phyloP scores from a whole-genome alignment of 768 basidiomycete genomes.

The Vishniacozyma victoriae region DNA sequence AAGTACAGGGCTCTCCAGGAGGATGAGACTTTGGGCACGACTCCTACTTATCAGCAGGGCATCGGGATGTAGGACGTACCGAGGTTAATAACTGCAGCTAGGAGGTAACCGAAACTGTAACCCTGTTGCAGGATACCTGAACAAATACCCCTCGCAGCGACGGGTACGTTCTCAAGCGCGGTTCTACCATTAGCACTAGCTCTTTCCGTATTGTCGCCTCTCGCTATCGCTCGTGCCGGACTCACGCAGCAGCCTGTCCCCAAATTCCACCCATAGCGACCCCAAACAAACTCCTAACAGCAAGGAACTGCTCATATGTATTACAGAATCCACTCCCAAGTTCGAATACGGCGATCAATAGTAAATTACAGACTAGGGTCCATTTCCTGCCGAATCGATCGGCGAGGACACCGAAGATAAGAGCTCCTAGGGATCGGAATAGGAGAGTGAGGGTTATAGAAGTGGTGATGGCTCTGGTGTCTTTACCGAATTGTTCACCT shows the following conservation, averaged over 20 bases:
- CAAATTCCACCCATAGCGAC: conserved; percentile 56
- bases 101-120: conserved; percentile 76
- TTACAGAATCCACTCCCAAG: conserved; percentile 74
- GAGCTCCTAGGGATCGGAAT: conserved; percentile 63
- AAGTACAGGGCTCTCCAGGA: conserved; percentile 79
- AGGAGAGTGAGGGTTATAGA: conserved; percentile 82
- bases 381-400: conserved; percentile 92
- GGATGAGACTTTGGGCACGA: conserved; percentile 31
- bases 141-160: conserved; percentile 75
- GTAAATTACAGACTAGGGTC: conserved; percentile 56
- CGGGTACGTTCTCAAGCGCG: conserved; percentile 75
- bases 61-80: conserved; percentile 45
- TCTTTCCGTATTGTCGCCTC: no score
- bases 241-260: conserved; percentile 60
- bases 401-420: conserved; percentile 76
- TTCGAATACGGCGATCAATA: conserved; percentile 66
- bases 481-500: conserved; percentile 34
- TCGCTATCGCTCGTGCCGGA: no score
- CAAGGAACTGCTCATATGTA: conserved; percentile 73
- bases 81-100: conserved; percentile 79
- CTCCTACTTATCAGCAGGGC: neutral
- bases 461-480: conserved; percentile 33
- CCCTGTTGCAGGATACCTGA: conserved; percentile 76
- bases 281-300: conserved; percentile 67
- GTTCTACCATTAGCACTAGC: neutral